Percentiles rank a stretch among this genome's conserved stretches.
These are phyloP conservation scores for Ceratopteris richardii DNA, from an alignment of 75 land plant genomes.

Conservation along the genomic window DNA sequence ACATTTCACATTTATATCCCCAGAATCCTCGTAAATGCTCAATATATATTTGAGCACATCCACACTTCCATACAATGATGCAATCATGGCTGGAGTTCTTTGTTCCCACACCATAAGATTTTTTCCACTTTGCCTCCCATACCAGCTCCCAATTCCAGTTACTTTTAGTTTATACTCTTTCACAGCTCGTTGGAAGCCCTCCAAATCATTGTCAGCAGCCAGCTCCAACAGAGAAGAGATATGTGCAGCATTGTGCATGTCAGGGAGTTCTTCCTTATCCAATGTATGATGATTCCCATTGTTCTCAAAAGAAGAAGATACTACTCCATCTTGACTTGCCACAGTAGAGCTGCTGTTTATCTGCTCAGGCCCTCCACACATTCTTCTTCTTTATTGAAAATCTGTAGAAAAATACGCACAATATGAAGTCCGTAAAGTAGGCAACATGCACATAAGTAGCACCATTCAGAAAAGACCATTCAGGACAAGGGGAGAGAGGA, in stretches of 20 bases:
- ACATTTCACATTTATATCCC: slow-evolving; percentile 44
- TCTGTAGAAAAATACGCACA: too few species aligned
- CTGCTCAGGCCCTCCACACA: slow-evolving; percentile 8
- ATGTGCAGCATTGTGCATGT: slow-evolving; percentile 15
- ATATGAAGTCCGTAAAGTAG: too few species aligned
- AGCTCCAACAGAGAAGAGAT: slow-evolving; percentile 49
- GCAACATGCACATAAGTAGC: too few species aligned
- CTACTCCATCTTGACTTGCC: background rate
- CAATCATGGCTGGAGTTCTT: slow-evolving; percentile 67
- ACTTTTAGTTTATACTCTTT: slow-evolving; percentile 31
- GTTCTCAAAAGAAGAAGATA: background rate
- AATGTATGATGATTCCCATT: background rate
- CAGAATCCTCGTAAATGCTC: slow-evolving; percentile 14
- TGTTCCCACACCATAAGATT: slow-evolving; percentile 41
- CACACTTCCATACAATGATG: slow-evolving; percentile 62
- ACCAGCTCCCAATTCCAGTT: slow-evolving; percentile 54
- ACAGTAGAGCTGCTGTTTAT: background rate
- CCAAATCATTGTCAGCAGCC: slow-evolving; percentile 63
- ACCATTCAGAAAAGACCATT: too few species aligned
- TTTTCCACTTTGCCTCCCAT: slow-evolving; percentile 38
- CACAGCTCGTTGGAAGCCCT: slow-evolving; percentile 33
- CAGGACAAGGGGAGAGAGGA: too few species aligned
- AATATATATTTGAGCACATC: slow-evolving; percentile 52
- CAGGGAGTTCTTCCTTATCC: background rate
- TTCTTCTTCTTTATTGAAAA: background rate